Conservation (phyloP, 495 filamentous ascomycete species). For the Aspergillus egyptiacus region DNA sequence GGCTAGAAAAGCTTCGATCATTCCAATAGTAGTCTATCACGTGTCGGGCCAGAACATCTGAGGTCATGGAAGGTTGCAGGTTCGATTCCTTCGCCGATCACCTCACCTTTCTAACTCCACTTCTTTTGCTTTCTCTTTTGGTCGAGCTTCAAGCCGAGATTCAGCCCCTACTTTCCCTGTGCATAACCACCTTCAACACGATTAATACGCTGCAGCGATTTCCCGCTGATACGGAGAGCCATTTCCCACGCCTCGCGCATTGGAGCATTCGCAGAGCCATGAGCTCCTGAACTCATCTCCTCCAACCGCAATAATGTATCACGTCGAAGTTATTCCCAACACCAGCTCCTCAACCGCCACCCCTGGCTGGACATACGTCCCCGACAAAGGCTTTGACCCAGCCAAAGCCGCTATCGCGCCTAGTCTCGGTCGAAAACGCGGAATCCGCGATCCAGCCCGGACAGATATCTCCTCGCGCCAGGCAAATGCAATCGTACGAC, state of each 20-base stretch:
- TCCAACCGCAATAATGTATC: constrained; percentile 43
- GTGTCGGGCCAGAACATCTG: no score
- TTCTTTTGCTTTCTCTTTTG: no score
- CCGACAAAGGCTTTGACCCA: constrained; percentile 61
- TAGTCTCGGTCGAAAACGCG: constrained; percentile 56
- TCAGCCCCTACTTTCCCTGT: no score
- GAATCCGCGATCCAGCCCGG: constrained; percentile 49
- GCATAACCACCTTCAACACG: no score
- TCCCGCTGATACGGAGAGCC: no score
- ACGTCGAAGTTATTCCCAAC: constrained; percentile 69
- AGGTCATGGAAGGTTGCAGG: no score
- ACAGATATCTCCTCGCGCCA: constrained; percentile 67
- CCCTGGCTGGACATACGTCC: constrained; percentile 85
- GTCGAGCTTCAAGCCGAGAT: no score
- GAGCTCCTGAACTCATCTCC: background rate
- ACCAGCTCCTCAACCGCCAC: constrained; percentile 58
- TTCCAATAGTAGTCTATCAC: no score
- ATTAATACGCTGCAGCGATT: no score
- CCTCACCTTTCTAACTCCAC: no score
- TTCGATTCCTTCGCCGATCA: no score
- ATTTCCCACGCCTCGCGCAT: background rate
- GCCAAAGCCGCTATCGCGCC: constrained; percentile 54
- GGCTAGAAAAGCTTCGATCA: no score
- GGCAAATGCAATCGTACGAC: constrained; percentile 67
- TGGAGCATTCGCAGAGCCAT: background rate